These are phyloP conservation scores for Candolleomyces aberdarensis DNA, from an alignment of 768 basidiomycete genomes.

Conservation along the genomic window DNA sequence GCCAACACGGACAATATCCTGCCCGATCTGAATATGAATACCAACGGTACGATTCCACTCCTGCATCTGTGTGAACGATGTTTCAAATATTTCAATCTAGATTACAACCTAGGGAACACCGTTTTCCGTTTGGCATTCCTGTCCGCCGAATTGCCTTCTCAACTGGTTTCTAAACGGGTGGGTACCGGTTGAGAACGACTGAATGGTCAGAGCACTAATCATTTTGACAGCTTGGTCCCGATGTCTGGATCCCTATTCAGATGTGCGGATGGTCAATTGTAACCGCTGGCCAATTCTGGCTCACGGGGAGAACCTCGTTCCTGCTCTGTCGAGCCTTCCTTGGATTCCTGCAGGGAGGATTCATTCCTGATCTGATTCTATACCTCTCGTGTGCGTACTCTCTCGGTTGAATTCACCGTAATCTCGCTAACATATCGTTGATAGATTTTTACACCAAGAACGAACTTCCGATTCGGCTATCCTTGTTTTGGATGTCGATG, in stretches of 20 bases:
- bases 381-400: slow-evolving; percentile 52
- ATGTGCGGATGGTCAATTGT: slow-evolving; percentile 59
- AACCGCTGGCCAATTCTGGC: slow-evolving; percentile 17
- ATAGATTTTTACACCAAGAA: slow-evolving; percentile 58
- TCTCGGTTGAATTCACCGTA: too few species aligned
- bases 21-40: slow-evolving; percentile 50
- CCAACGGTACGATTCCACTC: slow-evolving; percentile 27
- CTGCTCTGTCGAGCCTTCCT: slow-evolving; percentile 46
- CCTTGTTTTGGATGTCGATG: slow-evolving; percentile 53
- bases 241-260: slow-evolving; percentile 62
- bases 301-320: slow-evolving; percentile 45
- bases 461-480: slow-evolving; percentile 54
- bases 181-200: too few species aligned
- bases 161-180: slow-evolving; percentile 49
- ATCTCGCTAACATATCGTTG: background rate
- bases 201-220: background rate
- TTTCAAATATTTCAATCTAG: slow-evolving; percentile 20
- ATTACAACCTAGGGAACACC: slow-evolving; percentile 56
- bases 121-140: slow-evolving; percentile 51
- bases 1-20: slow-evolving; percentile 61
- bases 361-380: slow-evolving; percentile 57
- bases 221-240: slow-evolving; percentile 43
- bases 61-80: background rate
- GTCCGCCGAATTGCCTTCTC: slow-evolving; percentile 58
- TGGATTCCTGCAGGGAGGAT: slow-evolving; percentile 35